These are phyloP conservation scores for Trichoderma semiorbis DNA, from an alignment of 2,329 filamentous ascomycete genomes.

Conservation along the genomic window DNA sequence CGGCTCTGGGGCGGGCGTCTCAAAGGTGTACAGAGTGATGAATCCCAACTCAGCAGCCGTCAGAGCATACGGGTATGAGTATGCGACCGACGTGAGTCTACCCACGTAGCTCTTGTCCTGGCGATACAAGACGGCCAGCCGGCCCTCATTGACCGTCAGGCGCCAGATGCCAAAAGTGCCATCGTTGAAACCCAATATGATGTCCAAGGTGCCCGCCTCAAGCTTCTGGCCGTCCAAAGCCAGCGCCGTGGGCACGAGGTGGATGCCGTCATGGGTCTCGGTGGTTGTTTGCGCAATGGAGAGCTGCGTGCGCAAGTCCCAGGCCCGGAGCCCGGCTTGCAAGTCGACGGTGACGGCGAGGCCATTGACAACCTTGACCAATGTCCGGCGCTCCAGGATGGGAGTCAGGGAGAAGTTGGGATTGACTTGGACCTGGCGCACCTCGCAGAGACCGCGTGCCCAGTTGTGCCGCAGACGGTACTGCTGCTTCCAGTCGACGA, in stretches of 20 bases:
- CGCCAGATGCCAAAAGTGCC: slow-evolving; percentile 70
- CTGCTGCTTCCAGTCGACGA: slow-evolving; percentile 80
- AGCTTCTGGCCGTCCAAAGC: slow-evolving; percentile 57
- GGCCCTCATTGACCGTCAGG: slow-evolving; percentile 45
- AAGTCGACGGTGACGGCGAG: slow-evolving; percentile 74
- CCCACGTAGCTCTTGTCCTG: slow-evolving; percentile 62
- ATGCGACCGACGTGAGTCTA: slow-evolving; percentile 66
- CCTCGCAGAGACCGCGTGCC: slow-evolving; percentile 74
- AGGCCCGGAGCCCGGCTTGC: slow-evolving; percentile 68
- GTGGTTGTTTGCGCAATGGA: slow-evolving; percentile 53
- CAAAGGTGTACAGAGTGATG: slow-evolving; percentile 72
- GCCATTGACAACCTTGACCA: slow-evolving; percentile 75
- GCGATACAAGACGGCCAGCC: slow-evolving; percentile 51
- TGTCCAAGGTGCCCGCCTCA: slow-evolving; percentile 47
- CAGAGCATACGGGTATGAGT: slow-evolving; percentile 70
- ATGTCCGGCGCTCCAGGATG: slow-evolving; percentile 46
- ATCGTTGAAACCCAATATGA: slow-evolving; percentile 67
- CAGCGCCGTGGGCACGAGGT: slow-evolving; percentile 55
- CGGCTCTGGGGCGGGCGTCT: slow-evolving; percentile 22
- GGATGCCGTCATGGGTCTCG: slow-evolving; percentile 22
- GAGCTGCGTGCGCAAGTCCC: slow-evolving; percentile 64
- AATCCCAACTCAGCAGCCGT: slow-evolving; percentile 72
- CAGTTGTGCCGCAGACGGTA: slow-evolving; percentile 91
- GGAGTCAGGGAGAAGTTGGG: slow-evolving; percentile 32
- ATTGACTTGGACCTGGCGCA: slow-evolving; percentile 69